Evolutionary conservation across 805 yeast species (phyloP).

Genomic region (Cyberlindnera misumaiensis): DNA sequence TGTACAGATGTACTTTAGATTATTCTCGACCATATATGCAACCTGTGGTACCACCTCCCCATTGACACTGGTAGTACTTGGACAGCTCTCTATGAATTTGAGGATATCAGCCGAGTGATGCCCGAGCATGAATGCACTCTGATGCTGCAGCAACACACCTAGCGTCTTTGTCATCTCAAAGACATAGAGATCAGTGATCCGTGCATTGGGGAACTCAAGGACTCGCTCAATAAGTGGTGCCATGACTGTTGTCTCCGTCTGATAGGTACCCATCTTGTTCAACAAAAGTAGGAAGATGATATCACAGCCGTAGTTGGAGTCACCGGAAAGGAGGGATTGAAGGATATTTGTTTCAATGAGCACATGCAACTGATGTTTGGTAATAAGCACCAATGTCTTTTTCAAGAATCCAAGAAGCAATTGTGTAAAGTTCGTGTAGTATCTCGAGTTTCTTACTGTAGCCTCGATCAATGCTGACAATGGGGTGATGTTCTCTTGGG

Average conservation of each 20-base stretch:
- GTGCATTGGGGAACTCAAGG: conserved; percentile 9
- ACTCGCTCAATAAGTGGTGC: conserved; percentile 7
- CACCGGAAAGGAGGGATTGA: conserved; percentile 5
- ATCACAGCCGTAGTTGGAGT: conserved; percentile 12
- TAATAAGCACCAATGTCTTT: conserved; percentile 15
- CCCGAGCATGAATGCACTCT: conserved; percentile 8
- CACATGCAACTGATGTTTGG: conserved; percentile 5
- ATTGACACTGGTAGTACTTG: conserved; percentile 6
- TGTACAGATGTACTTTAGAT: conserved; percentile 18
- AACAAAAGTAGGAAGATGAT: conserved; percentile 8
- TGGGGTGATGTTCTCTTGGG: conserved; percentile 1
- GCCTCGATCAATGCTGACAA: conserved; percentile 17
- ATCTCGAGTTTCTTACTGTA: conserved; percentile 16
- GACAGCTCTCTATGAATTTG: conserved; percentile 8
- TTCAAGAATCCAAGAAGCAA: conserved; percentile 15
- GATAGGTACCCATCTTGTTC: conserved; percentile 19
- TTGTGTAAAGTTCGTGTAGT: conserved; percentile 18
- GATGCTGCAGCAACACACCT: conserved; percentile 18
- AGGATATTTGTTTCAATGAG: conserved; percentile 6
- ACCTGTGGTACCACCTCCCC: conserved; percentile 1
- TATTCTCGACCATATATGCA: conserved; percentile 14
- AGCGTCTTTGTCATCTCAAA: conserved; percentile 23
- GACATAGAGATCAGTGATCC: conserved; percentile 13
- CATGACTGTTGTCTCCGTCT: conserved; percentile 3
- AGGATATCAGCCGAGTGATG: conserved; percentile 8